phyloP scores from a whole-genome alignment of 1,284 basidiomycete species.

The Ustilago loliicola region DNA sequence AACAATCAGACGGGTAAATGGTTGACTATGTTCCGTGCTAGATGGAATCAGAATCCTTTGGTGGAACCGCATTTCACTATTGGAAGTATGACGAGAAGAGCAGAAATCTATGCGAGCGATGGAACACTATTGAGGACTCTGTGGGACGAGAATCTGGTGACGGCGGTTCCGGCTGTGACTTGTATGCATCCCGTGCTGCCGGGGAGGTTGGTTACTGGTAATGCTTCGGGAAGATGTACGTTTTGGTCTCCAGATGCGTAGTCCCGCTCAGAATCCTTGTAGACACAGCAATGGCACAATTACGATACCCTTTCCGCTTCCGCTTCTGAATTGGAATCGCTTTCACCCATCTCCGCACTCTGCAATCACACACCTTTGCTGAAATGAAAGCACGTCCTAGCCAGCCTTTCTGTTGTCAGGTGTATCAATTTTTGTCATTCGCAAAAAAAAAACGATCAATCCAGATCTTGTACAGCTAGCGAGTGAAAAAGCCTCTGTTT shows the following conservation, averaged over 20 bases:
- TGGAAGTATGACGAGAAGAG: conserved; percentile 65
- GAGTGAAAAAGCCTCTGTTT: background rate
- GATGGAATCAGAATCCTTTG: conserved; percentile 60
- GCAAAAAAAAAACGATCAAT: background rate
- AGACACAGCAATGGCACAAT: background rate
- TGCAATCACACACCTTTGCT: background rate
- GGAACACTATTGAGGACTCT: conserved; percentile 58
- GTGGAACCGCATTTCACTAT: conserved; percentile 65
- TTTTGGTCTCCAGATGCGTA: conserved; percentile 54
- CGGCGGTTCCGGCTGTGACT: conserved; percentile 67
- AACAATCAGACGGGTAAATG: conserved; percentile 70
- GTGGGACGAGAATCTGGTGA: conserved; percentile 65
- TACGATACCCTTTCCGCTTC: conserved; percentile 8
- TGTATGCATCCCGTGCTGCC: conserved; percentile 60
- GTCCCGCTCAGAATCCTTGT: background rate
- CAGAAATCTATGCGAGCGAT: conserved; percentile 62
- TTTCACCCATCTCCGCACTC: background rate
- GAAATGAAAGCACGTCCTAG: background rate
- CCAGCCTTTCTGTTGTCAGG: background rate
- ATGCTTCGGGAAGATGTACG: conserved; percentile 61
- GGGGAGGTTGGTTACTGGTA: conserved; percentile 58
- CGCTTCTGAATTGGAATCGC: background rate
- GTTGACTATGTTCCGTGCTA: conserved; percentile 68
- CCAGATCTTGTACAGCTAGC: background rate
- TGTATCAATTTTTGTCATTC: background rate